Base-by-base conservation (phyloP, 192 early-diverging fungal genomes). In the Coemansia biformis region DNA sequence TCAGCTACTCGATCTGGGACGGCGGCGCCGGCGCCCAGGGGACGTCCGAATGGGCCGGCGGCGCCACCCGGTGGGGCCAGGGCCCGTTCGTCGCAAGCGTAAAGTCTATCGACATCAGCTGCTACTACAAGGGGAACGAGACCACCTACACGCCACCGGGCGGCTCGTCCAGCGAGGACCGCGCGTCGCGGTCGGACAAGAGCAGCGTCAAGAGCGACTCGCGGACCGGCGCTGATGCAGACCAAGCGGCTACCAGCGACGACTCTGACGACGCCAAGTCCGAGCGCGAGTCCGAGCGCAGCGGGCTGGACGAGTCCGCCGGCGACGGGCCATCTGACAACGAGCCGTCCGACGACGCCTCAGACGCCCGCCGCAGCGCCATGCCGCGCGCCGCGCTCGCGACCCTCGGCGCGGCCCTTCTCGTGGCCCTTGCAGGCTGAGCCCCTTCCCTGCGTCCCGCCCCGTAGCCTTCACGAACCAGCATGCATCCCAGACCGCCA, bases 1-100 rank as follows among this genome's bases (percentile, higher is more conserved):
- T 85, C 21, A 66, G 70, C 18, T 69, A 83, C 40, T 79, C 77
- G 21, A 78, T 85, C 42, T 85, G 83, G 83, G 81, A 85, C 43
- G 83, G 77, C 22, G 83, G 80, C 0, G 63, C 75, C 4, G 66
- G 70, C 4, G 70, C 67, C 7, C 51, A 74, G 26, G 79, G 76
- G 15, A 84, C 83, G 0, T 31, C 47, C 18, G 66, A 77, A 18
- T 84, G 83, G 83, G 64, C 83, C 5, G 83, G 83, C 0, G 67
- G 59, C 8, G 77, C 80, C 11, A 84, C 83, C 11, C 67, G 69
- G 17, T 84, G 79, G 78, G 65, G 57, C 46, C 49, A 58, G 34
- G 53, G 14, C 12, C 60, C 54, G 0, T 82, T 76, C 46, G 51
- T 59, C 51, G 76, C 76, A 59, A 46, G 28, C 26, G 66, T 82